A percentile compares a stretch with the other conserved stretches of the same genome.
Evolutionary conservation across 495 filamentous ascomycete species (phyloP).

Genomic region (Podospora sp.): DNA sequence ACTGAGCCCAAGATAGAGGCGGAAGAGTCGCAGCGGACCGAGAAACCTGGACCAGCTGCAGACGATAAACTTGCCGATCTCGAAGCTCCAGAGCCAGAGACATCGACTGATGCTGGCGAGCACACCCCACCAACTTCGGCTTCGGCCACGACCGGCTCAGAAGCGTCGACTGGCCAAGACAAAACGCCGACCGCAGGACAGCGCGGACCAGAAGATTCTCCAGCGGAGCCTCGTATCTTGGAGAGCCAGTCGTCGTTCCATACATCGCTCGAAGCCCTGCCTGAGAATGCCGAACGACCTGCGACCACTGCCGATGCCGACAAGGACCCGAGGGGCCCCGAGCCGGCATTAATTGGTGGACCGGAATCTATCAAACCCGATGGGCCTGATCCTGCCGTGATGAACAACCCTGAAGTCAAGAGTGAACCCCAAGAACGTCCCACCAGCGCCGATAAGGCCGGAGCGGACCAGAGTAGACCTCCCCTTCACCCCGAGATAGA

Average conservation of each 20-base stretch:
- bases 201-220: too few relatives aligned
- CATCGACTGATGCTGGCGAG: conserved; percentile 21
- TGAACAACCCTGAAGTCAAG: conserved; percentile 1
- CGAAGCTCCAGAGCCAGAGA: conserved; percentile 5
- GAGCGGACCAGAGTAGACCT: background rate
- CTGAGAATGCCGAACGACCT: background rate
- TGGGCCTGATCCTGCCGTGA: background rate
- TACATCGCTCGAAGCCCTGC: background rate
- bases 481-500: conserved; percentile 10
- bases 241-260: conserved; percentile 5
- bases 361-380: background rate
- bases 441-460: background rate
- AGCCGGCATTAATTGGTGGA: background rate
- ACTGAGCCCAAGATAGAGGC: background rate
- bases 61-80: background rate
- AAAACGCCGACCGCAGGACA: background rate
- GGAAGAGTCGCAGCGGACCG: background rate
- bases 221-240: background rate
- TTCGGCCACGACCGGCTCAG: conserved; percentile 8
- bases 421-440: background rate
- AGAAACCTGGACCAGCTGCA: background rate
- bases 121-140: conserved; percentile 23
- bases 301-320: background rate
- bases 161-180: background rate
- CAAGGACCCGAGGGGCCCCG: background rate